Evolutionary conservation across 805 yeast genomes (phyloP).

Genomic region (Schwanniomyces vanrijiae): DNA sequence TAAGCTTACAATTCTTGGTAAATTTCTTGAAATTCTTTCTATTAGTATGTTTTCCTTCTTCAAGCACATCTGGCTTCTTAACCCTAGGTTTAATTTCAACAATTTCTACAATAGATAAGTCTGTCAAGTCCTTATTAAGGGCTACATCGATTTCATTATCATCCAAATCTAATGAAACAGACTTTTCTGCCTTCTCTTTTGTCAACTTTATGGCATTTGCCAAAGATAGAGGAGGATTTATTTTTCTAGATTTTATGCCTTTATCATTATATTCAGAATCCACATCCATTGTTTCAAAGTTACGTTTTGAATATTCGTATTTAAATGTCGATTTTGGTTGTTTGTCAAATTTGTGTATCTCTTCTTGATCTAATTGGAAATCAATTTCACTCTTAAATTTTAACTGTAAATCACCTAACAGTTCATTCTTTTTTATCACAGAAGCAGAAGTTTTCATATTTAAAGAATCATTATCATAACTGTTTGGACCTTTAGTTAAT

Average conservation of each 20-base stretch:
- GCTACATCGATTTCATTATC: constrained; percentile 9
- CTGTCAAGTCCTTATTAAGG: constrained; percentile 15
- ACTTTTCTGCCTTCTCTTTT: constrained; percentile 20
- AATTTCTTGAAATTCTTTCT: constrained; percentile 34
- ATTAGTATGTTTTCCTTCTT: constrained; percentile 7
- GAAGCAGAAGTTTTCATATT: background rate
- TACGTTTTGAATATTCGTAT: background rate
- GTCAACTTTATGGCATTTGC: constrained; percentile 30
- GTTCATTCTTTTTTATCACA: background rate
- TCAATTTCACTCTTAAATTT: no score
- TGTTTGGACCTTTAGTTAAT: background rate
- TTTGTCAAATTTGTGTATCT: no score
- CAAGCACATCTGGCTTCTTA: background rate
- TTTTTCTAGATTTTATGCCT: constrained; percentile 7
- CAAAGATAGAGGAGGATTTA: constrained; percentile 18
- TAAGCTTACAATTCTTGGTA: constrained; percentile 18
- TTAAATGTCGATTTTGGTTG: background rate
- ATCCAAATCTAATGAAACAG: constrained; percentile 25
- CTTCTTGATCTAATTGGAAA: background rate
- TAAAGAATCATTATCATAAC: background rate
- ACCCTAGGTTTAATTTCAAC: constrained; percentile 19
- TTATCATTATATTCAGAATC: background rate
- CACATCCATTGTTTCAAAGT: background rate
- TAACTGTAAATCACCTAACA: no score
- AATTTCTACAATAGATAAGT: constrained; percentile 31